These are phyloP conservation scores for Hordeum pubiflorum DNA, from an alignment of 202 grass and related monocot species.

Conservation along the genomic window DNA sequence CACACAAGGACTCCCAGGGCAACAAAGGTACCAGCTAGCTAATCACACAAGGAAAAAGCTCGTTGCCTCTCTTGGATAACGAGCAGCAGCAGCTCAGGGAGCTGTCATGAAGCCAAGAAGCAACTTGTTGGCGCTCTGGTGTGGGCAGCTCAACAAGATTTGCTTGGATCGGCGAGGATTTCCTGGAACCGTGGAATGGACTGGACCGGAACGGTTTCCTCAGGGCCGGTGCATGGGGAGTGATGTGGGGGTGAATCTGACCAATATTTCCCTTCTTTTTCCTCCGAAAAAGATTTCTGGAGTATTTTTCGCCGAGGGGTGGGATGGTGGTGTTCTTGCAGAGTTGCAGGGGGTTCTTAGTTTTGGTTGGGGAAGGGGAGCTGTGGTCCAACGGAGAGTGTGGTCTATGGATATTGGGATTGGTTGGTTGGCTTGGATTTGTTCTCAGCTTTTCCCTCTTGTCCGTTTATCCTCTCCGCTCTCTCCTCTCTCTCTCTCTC, in stretches of 20 bases:
- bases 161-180: not conserved
- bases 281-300: not conserved
- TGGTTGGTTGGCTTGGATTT: conserved; percentile 51
- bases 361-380: conserved; percentile 1
- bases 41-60: conserved; percentile 6
- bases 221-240: conserved; percentile 10
- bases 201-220: conserved; percentile 16
- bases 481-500: not conserved
- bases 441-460: conserved; percentile 33
- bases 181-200: conserved; percentile 31
- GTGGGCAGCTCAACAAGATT: conserved; percentile 6
- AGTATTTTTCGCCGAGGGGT: not conserved
- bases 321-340: conserved; percentile 24
- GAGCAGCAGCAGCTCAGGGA: conserved; percentile 1
- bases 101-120: not conserved
- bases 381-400: conserved; percentile 37
- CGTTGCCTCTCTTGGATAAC: not conserved
- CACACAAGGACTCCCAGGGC: not conserved
- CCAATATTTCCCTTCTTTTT: not conserved
- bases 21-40: not conserved
- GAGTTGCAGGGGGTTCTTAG: conserved; percentile 10
- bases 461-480: conserved; percentile 39
- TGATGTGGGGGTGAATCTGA: conserved; percentile 20
- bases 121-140: not conserved
- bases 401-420: conserved; percentile 36